A percentile compares a stretch with the other conserved stretches of the same genome.
These are phyloP conservation scores for Cytospora schulzeri DNA, from an alignment of 2,329 filamentous ascomycete species.

Conservation along the genomic window DNA sequence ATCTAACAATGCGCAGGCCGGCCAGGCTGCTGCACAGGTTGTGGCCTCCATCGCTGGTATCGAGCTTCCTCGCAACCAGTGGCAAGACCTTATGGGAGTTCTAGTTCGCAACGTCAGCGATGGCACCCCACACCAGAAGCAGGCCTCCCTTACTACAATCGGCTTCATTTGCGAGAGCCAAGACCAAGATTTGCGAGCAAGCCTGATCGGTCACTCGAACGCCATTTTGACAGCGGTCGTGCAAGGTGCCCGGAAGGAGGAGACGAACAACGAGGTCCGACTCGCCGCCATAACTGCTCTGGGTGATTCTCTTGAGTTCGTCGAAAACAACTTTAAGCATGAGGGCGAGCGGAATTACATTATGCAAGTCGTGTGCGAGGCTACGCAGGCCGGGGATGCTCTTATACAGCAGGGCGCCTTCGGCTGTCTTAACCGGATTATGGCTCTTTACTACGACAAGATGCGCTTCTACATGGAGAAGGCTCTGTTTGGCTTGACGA, in stretches of 20 bases:
- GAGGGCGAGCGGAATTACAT: slow-evolving; percentile 99
- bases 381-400: slow-evolving; percentile 88
- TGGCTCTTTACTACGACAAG: slow-evolving; percentile 98
- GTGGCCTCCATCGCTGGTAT: slow-evolving; percentile 93
- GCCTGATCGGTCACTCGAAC: slow-evolving; percentile 86
- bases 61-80: slow-evolving; percentile 90
- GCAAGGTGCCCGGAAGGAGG: slow-evolving; percentile 95
- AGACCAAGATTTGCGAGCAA: slow-evolving; percentile 80
- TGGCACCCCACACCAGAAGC: slow-evolving; percentile 86
- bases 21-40: slow-evolving; percentile 89
- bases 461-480: slow-evolving; percentile 99
- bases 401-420: slow-evolving; percentile 95
- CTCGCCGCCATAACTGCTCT: slow-evolving; percentile 91
- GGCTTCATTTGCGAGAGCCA: slow-evolving; percentile 98
- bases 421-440: slow-evolving; percentile 96
- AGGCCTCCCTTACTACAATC: slow-evolving; percentile 92
- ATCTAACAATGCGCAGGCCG: slow-evolving; percentile 79
- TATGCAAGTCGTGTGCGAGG: slow-evolving; percentile 99
- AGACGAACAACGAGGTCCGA: slow-evolving; percentile 87
- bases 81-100: slow-evolving; percentile 85
- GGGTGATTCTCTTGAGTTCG: slow-evolving; percentile 95
- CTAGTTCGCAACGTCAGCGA: slow-evolving; percentile 92
- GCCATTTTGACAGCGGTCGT: slow-evolving; percentile 97
- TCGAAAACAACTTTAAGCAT: slow-evolving; percentile 97
- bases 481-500: slow-evolving; percentile 94